phyloP scores from a whole-genome alignment of 192 early-diverging fungal genomes.

The Pilobolus umbonatus region DNA sequence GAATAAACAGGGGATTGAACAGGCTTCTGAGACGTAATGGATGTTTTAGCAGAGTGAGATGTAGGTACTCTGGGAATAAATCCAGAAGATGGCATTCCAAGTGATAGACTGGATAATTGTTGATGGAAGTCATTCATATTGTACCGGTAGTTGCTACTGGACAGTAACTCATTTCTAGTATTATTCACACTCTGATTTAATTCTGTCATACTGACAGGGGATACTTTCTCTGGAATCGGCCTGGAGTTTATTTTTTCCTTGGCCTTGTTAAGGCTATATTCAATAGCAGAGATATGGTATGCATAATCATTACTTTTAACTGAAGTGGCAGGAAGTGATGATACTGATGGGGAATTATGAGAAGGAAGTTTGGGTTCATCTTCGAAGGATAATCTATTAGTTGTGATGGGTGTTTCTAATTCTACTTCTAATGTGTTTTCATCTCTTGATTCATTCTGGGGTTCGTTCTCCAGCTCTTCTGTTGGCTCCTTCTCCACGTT shows the following conservation, averaged over 20 bases:
- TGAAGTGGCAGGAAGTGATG: no score
- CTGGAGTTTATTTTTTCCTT: no score
- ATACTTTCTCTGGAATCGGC: neutral
- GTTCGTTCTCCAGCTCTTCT: slow-evolving; percentile 53
- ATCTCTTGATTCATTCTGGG: slow-evolving; percentile 59
- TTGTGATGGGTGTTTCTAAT: neutral
- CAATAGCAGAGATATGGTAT: neutral
- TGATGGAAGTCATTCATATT: slow-evolving; percentile 20
- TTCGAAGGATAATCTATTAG: neutral
- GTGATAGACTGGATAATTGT: slow-evolving; percentile 21
- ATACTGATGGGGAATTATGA: no score
- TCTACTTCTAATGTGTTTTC: slow-evolving; percentile 2
- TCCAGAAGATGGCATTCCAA: slow-evolving; percentile 21
- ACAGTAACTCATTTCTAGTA: neutral
- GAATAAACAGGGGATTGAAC: no score
- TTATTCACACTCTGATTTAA: neutral
- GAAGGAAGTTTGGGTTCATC: no score
- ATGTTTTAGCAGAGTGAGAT: no score
- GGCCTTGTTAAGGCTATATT: neutral
- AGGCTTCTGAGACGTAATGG: no score
- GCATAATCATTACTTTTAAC: no score
- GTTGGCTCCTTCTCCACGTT: no score
- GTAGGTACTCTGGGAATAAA: slow-evolving; percentile 14
- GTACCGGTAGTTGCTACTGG: neutral
- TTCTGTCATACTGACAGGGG: neutral